Percentiles rank a stretch among this genome's conserved stretches.
Evolutionary conservation across 306 rosid species (phyloP).

Genomic region (Sphenostylis stenocarpa): DNA sequence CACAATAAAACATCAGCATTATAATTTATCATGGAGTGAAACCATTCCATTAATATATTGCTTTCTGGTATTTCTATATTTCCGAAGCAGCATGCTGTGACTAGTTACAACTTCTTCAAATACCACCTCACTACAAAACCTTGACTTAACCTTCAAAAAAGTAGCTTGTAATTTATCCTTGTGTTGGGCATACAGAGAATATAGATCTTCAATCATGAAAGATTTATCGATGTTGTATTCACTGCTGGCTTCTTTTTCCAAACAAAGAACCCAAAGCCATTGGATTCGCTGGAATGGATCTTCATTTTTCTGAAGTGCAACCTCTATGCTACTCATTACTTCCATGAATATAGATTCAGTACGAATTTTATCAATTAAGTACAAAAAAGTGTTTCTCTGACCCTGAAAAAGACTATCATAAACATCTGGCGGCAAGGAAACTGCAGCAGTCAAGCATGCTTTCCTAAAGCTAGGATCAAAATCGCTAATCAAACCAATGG

Average conservation of each 20-base stretch:
- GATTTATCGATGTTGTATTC: slow-evolving; percentile 39
- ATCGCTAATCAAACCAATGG: slow-evolving; percentile 56
- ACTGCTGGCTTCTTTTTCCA: slow-evolving; percentile 32
- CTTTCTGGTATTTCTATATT: slow-evolving; percentile 61
- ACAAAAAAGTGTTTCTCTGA: slow-evolving; percentile 45
- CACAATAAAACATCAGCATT: slow-evolving; percentile 1
- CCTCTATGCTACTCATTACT: slow-evolving; percentile 48
- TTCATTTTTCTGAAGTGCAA: slow-evolving; percentile 57
- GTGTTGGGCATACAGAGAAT: slow-evolving; percentile 38
- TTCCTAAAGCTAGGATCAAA: slow-evolving; percentile 64
- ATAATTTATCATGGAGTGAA: slow-evolving; percentile 63
- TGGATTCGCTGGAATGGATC: slow-evolving; percentile 62
- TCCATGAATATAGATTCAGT: slow-evolving; percentile 55
- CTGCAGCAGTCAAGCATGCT: slow-evolving; percentile 74
- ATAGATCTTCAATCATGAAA: slow-evolving; percentile 39
- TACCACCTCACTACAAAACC: slow-evolving; percentile 60
- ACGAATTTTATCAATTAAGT: slow-evolving; percentile 52
- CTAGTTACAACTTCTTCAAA: slow-evolving; percentile 58
- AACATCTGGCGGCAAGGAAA: slow-evolving; percentile 40
- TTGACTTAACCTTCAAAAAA: slow-evolving; percentile 56
- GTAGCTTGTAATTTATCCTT: slow-evolving; percentile 52
- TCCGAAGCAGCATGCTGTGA: slow-evolving; percentile 59
- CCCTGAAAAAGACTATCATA: slow-evolving; percentile 42
- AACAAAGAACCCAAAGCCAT: slow-evolving; percentile 59
- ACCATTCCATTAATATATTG: slow-evolving; percentile 78